These are phyloP conservation scores for Ambrosia artemisiifolia DNA, from an alignment of 129 eudicot species.

Conservation along the genomic window DNA sequence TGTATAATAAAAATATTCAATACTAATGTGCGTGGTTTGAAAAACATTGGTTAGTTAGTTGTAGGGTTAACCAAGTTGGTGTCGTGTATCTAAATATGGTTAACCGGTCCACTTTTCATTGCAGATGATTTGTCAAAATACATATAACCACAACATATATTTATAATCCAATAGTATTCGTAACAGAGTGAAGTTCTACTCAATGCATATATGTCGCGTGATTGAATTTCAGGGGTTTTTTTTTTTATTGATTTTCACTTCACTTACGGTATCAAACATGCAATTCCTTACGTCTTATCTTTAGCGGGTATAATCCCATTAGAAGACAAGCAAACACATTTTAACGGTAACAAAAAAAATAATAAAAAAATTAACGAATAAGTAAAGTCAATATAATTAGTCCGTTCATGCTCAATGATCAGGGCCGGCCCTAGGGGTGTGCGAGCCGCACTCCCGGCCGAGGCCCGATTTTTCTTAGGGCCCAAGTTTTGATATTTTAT, in stretches of 20 bases:
- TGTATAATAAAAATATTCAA: not conserved
- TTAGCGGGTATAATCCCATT: too few relatives aligned
- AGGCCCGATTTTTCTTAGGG: too few relatives aligned
- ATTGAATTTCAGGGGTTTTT: not conserved
- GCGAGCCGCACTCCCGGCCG: too few relatives aligned
- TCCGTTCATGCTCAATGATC: too few relatives aligned
- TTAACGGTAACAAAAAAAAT: too few relatives aligned
- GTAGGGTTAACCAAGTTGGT: constrained; percentile 21
- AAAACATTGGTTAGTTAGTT: constrained; percentile 6
- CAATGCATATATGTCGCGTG: not conserved
- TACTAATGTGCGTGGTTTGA: not conserved
- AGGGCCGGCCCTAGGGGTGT: too few relatives aligned
- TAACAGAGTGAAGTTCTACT: not conserved
- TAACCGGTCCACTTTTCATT: constrained; percentile 19
- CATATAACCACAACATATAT: constrained; percentile 6
- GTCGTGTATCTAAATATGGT: constrained; percentile 17
- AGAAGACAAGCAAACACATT: too few relatives aligned
- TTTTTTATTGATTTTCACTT: not conserved
- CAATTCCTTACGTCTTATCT: too few relatives aligned
- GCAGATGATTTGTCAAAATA: constrained; percentile 16
- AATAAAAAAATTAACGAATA: too few relatives aligned
- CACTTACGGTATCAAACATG: too few relatives aligned
- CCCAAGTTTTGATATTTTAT: too few relatives aligned
- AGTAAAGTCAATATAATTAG: too few relatives aligned
- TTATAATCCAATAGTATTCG: not conserved